Conservation (phyloP, 1,284 basidiomycete species). For the Polyporus tsugae region DNA sequence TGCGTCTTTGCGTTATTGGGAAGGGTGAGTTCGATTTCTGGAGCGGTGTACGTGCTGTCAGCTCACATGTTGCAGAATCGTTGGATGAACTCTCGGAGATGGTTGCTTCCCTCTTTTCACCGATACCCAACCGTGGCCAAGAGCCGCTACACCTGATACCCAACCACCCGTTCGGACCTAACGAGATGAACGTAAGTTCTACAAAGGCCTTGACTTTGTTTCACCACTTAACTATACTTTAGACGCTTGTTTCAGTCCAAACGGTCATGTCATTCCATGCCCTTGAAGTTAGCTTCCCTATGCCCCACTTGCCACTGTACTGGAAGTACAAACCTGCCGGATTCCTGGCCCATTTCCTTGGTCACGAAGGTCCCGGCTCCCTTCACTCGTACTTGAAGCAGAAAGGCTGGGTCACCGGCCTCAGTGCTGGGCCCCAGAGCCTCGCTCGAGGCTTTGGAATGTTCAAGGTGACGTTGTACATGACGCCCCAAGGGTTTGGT, state of each 20-base stretch:
- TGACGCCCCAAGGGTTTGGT: conserved; percentile 92
- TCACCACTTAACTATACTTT: conserved; percentile 22
- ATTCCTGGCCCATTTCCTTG: conserved; percentile 89
- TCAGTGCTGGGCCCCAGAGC: conserved; percentile 80
- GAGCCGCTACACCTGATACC: conserved; percentile 74
- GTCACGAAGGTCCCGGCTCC: conserved; percentile 97
- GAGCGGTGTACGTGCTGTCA: not conserved
- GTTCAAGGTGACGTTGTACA: conserved; percentile 85
- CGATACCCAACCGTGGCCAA: conserved; percentile 74
- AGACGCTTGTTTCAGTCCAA: conserved; percentile 88
- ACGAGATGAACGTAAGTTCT: conserved; percentile 77
- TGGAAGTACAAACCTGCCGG: conserved; percentile 87
- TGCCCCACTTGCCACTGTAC: conserved; percentile 83
- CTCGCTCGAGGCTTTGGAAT: conserved; percentile 88
- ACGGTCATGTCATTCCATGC: conserved; percentile 92
- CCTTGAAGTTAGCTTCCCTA: conserved; percentile 89
- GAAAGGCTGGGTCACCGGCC: conserved; percentile 89
- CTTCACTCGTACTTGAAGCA: conserved; percentile 92
- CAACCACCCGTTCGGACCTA: conserved; percentile 80
- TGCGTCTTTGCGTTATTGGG: conserved; percentile 92
- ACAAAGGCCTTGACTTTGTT: not conserved
- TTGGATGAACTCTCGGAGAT: conserved; percentile 80
- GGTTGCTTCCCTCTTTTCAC: conserved; percentile 81
- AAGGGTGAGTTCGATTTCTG: conserved; percentile 63
- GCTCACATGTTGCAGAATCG: conserved; percentile 63